Percentiles rank a stretch among this genome's conserved stretches.
phyloP scores from a whole-genome alignment of 495 filamentous ascomycete genomes.

The Pseudomonodictys pantanalensis region DNA sequence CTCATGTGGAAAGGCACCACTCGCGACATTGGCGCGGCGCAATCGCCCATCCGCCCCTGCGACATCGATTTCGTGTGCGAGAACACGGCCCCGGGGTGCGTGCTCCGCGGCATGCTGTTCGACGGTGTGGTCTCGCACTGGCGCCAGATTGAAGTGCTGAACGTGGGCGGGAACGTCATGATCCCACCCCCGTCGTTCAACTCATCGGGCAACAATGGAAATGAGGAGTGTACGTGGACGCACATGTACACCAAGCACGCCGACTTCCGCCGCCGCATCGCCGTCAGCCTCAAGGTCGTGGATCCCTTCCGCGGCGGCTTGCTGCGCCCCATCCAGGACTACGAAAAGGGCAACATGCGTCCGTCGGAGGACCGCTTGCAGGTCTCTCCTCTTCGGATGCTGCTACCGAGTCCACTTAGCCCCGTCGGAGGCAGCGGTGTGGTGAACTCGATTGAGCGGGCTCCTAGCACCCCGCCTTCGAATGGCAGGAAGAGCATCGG shows the following conservation, averaged over 20 bases:
- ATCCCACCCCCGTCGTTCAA: background rate
- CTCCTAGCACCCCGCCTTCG: no score
- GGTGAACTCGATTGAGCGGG: no score
- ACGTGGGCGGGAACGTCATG: background rate
- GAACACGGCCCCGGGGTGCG: background rate
- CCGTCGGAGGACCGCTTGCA: background rate
- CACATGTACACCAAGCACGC: background rate
- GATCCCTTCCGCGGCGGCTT: background rate
- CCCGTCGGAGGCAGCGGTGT: no score
- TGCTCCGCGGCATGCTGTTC: background rate
- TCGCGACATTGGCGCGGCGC: background rate
- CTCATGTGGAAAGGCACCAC: no score
- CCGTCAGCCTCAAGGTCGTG: background rate
- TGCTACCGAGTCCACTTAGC: no score
- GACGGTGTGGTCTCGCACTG: slow-evolving; percentile 1
- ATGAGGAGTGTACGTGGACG: background rate
- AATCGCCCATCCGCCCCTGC: background rate
- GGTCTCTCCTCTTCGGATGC: no score
- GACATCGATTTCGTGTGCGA: slow-evolving; percentile 1
- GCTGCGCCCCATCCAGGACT: background rate
- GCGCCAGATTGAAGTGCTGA: background rate
- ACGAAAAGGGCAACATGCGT: background rate
- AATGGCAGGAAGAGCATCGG: no score
- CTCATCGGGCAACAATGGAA: background rate
- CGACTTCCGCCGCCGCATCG: background rate